Percentiles rank a stretch among this genome's conserved stretches.
These are phyloP conservation scores for Platanthera guangdongensis DNA, from an alignment of 106 monocot species.

Conservation along the genomic window DNA sequence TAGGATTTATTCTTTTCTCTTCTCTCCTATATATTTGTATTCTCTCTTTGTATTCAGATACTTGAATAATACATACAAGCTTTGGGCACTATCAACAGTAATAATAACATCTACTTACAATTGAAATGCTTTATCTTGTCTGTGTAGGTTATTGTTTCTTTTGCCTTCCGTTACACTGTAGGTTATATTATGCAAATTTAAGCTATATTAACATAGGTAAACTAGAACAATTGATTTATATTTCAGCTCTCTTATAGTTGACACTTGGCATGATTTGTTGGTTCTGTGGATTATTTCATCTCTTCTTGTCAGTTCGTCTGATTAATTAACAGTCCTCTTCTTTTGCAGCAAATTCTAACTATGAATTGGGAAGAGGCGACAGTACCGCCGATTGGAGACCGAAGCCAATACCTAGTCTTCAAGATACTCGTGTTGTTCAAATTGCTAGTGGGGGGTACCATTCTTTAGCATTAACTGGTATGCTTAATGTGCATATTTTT, in stretches of 20 bases:
- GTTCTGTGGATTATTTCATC: not conserved
- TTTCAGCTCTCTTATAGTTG: not conserved
- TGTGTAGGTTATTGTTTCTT: not conserved
- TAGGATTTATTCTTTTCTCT: no score
- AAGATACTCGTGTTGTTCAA: slow-evolving; percentile 51
- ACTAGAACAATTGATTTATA: not conserved
- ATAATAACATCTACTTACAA: not conserved
- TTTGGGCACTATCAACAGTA: no score
- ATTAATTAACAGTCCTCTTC: not conserved
- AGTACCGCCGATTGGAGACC: slow-evolving; percentile 80
- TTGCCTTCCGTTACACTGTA: not conserved
- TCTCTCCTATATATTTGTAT: no score
- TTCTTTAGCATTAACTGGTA: slow-evolving; percentile 89
- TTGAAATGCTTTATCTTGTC: not conserved
- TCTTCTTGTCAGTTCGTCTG: not conserved
- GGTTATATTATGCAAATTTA: not conserved
- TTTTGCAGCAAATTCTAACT: slow-evolving; percentile 85
- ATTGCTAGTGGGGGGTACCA: slow-evolving; percentile 93
- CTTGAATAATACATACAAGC: no score
- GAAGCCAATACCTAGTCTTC: slow-evolving; percentile 42
- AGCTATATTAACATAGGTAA: not conserved
- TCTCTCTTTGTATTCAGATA: no score
- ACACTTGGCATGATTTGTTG: not conserved
- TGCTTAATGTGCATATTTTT: not conserved
- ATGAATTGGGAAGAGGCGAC: slow-evolving; percentile 87